These are phyloP conservation scores for Alternaria sp. DNA, from an alignment of 2,329 filamentous ascomycete species.

Conservation along the genomic window DNA sequence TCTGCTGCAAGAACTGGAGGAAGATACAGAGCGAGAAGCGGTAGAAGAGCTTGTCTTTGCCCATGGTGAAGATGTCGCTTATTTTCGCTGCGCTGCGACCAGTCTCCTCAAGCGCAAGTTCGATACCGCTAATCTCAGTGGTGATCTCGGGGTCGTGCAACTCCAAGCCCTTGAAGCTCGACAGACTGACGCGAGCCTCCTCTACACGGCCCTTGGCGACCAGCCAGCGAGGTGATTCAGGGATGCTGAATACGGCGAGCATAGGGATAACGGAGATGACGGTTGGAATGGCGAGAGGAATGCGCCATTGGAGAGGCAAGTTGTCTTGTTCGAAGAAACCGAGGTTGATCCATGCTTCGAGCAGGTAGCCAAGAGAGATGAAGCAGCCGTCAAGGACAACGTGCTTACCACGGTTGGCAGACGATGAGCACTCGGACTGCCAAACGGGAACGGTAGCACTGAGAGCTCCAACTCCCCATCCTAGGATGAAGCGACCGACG, in stretches of 20 bases:
- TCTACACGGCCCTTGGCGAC: slow-evolving; percentile 72
- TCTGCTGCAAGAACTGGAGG: slow-evolving; percentile 62
- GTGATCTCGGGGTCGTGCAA: slow-evolving; percentile 64
- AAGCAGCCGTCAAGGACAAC: slow-evolving; percentile 58
- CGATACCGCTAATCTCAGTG: slow-evolving; percentile 68
- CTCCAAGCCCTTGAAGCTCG: slow-evolving; percentile 52
- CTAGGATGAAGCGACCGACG: slow-evolving; percentile 57
- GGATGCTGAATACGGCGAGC: slow-evolving; percentile 70
- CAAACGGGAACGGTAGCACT: slow-evolving; percentile 58
- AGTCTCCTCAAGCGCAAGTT: slow-evolving; percentile 61
- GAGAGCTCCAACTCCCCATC: slow-evolving; percentile 56
- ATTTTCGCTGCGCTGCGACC: slow-evolving; percentile 70
- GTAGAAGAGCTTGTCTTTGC: slow-evolving; percentile 72
- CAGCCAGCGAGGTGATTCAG: slow-evolving; percentile 75
- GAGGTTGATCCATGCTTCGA: slow-evolving; percentile 61
- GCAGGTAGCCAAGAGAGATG: slow-evolving; percentile 56
- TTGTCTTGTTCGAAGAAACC: slow-evolving; percentile 67
- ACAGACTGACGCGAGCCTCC: slow-evolving; percentile 64
- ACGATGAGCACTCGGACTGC: slow-evolving; percentile 54
- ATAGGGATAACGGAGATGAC: slow-evolving; percentile 65
- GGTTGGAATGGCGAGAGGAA: slow-evolving; percentile 73
- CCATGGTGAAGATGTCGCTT: slow-evolving; percentile 60
- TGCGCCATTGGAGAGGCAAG: slow-evolving; percentile 70
- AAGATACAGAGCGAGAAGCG: slow-evolving; percentile 62
- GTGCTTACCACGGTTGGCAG: slow-evolving; percentile 53